phyloP scores from a whole-genome alignment of 257 asterid genomes.

The Solanum infundibuliforme region DNA sequence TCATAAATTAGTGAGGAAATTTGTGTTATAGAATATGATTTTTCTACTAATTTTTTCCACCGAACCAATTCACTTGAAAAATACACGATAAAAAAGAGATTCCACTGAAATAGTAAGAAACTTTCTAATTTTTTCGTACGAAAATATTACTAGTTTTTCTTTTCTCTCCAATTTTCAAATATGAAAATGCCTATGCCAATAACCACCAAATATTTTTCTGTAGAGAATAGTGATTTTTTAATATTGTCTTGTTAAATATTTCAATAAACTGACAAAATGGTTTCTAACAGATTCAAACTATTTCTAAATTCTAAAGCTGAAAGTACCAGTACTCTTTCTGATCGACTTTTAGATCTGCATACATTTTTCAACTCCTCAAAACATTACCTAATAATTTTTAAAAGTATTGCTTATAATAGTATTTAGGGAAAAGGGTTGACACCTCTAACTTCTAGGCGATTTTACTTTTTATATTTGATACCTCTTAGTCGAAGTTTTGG shows the following conservation, averaged over 20 bases:
- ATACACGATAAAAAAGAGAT: too few species aligned
- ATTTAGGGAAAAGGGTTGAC: too few species aligned
- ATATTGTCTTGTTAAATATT: background rate
- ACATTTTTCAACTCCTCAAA: background rate
- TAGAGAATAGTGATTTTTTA: background rate
- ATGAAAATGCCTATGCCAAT: background rate
- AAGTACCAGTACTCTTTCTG: background rate
- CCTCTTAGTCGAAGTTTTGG: too few species aligned
- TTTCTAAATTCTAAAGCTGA: background rate
- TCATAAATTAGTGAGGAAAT: too few species aligned
- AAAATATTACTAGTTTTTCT: too few species aligned
- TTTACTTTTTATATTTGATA: too few species aligned
- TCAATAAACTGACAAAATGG: background rate
- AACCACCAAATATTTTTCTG: background rate
- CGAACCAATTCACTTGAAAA: too few species aligned
- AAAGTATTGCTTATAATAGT: background rate
- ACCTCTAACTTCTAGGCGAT: too few species aligned
- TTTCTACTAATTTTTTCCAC: too few species aligned
- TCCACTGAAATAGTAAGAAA: background rate
- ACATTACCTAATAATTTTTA: background rate
- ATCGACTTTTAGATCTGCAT: background rate
- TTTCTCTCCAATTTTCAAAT: background rate
- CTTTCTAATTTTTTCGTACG: too few species aligned
- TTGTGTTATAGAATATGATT: background rate
- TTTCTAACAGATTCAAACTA: background rate